Evolutionary conservation across 805 yeast species (phyloP), one percentile per base, ranked within the genome.

Genomic region (Saturnispora sekii): DNA sequence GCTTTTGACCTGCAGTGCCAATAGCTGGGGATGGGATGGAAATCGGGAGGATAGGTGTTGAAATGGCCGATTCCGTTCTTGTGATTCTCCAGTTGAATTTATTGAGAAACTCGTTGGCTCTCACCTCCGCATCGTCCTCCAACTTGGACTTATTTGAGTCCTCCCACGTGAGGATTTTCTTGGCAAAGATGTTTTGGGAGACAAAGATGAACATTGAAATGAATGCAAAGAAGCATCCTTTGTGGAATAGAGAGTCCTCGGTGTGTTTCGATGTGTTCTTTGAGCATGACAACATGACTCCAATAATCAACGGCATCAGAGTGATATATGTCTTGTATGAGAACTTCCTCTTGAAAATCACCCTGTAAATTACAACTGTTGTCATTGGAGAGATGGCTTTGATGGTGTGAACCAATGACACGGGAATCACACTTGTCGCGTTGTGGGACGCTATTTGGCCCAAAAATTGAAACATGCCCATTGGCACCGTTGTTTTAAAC

Each of bases 391-490:
- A 81, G 33, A 90, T 68, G 2, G 96, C 93, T 66, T 93, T 93
- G 54, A 90, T 80, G 8, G 97, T 88, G 62, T 90, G 97, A 16
- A 93, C 97, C 51, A 89, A 66, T 5, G 96, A 84, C n/a, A 93
- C 96, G 0, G 96, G 96, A 42, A 93, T 85, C 49, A 84, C 63
- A 2, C 89, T 75, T 2, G 96, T 88, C n/a, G 97, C 90, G 58
- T 84, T 84, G 60, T 89, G 96, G 7, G 94, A 77, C 11, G 94
- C 77, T 50, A 89, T 78, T 62, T 90, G 97, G 16, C 97, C 98
- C 16, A 81, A 68, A 53, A 90, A 84, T 67, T 90, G 97, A 66
- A 90, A 93, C 49, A 80, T 68, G 7, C 97, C 97, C 95, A 90
- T 87, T 15, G 97, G 97, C 17, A 86, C 74, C 0, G 95, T 86